Evolutionary conservation across 139 green algal species (phyloP), one percentile per base, ranked within the genome.

Genomic region (Gonium pectorale): DNA sequence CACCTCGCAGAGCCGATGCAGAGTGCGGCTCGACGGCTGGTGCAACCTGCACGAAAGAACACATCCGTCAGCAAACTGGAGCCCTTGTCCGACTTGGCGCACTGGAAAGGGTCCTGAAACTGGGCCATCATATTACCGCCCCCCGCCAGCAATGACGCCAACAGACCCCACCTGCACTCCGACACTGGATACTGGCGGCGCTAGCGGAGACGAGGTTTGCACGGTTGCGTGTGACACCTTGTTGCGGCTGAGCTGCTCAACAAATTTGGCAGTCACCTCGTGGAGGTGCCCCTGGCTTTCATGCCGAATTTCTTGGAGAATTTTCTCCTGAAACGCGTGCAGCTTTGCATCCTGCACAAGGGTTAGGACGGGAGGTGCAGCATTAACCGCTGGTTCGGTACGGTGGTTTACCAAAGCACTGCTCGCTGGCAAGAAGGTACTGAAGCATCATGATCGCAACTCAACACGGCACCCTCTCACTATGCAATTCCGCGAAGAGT

Each of bases 241-340:
- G 82, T 88, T 88, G 40, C 56, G 44, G 31, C 35, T 86, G 31
- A 90, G 43, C 59, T 88, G 81, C 69, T 88, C 56, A 37, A 86
- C 77, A 67, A 90, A 90, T 29, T 85, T 68, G 41, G 68, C 26
- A 5, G 87, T 49, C 41, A 90, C 82, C 26, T 86, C 67, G n/a
- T 71, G 64, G 29, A 90, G 77, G 59, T 88, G 59, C 52, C 22
- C 49, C 31, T 85, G 69, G 31, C 64, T 67, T 75, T 90, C 87
- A 24, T 56, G 64, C 29, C 78, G 87, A 21, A 90, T 15, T 66
- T 90, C 82, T 11, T 60, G 38, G 33, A 77, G 77, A 44, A 90
- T 22, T 40, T 2, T 71, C 13, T 80, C 52, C n/a, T 66, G 67
- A 9, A 86, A 26, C 7, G 38, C 38, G 11, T 79, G 44, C 21